A percentile compares a stretch with the other conserved stretches of the same genome.
Conservation (phyloP, 139 green algal species). For the Tetratostichococcus sp. region DNA sequence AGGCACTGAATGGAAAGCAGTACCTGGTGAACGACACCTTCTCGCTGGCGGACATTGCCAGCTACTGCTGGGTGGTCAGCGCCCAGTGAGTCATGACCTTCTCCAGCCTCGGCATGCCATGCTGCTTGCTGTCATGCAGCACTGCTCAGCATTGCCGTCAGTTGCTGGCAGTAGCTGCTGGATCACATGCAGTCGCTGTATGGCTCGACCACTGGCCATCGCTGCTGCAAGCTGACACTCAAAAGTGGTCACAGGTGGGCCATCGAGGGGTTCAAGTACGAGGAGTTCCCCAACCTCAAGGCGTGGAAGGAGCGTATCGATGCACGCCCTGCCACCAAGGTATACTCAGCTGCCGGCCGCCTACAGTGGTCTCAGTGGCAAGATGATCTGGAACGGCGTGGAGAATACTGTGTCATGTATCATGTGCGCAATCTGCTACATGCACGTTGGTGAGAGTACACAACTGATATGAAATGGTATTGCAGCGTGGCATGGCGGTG, state of each 20-base stretch:
- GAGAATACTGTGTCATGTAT: no score
- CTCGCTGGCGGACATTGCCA: conserved; percentile 41
- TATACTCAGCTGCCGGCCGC: no score
- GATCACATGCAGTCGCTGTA: no score
- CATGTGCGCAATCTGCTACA: no score
- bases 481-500: conserved; percentile 36
- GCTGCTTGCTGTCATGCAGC: no score
- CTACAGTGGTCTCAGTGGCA: no score
- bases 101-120: background rate
- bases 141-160: no score
- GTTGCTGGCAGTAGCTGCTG: no score
- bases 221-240: no score
- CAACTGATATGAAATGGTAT: background rate
- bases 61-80: conserved; percentile 30
- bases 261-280: background rate
- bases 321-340: conserved; percentile 7
- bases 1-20: conserved; percentile 21
- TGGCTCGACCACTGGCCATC: no score
- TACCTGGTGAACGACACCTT: conserved; percentile 40
- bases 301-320: conserved; percentile 32
- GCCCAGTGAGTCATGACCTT: background rate
- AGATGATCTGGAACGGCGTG: no score
- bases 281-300: conserved; percentile 27
- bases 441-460: no score
- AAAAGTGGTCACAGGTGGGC: background rate